Evolutionary conservation across 2,329 filamentous ascomycete genomes (phyloP).

Genomic region (Aspergillus piperis): DNA sequence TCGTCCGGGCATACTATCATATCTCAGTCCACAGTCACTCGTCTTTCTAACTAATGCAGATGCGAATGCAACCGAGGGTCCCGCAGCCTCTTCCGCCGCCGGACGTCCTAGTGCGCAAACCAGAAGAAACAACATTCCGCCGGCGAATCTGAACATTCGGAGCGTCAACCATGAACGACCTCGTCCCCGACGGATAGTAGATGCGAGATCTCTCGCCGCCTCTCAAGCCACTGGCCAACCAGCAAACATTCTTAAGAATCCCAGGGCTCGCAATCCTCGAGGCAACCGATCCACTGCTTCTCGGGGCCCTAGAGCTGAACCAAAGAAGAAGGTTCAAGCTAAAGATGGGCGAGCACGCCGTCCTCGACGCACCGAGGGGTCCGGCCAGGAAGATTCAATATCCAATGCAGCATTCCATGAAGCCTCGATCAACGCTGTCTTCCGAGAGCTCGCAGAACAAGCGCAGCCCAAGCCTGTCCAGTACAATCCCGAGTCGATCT

Average conservation of each 20-base stretch:
- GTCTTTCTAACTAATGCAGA: neutral
- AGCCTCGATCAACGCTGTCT: constrained; percentile 32
- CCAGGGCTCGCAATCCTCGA: constrained; percentile 27
- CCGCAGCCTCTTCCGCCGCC: constrained; percentile 1
- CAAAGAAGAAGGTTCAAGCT: constrained; percentile 12
- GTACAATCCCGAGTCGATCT: constrained; percentile 38
- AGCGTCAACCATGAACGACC: constrained; percentile 19
- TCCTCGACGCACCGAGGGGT: constrained; percentile 13
- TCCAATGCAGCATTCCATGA: constrained; percentile 25
- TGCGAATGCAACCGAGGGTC: neutral
- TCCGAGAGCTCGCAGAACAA: constrained; percentile 33
- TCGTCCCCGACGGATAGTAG: constrained; percentile 33
- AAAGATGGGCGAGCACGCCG: constrained; percentile 19
- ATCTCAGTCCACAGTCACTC: neutral
- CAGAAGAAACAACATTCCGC: constrained; percentile 16
- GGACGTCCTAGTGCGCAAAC: constrained; percentile 2
- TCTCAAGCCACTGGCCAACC: constrained; percentile 29
- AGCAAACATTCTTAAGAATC: constrained; percentile 34
- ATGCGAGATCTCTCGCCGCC: constrained; percentile 41
- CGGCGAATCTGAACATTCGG: constrained; percentile 22
- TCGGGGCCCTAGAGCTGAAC: constrained; percentile 24
- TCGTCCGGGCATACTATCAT: neutral
- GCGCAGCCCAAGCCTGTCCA: constrained; percentile 34
- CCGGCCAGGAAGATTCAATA: constrained; percentile 20
- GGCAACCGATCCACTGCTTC: constrained; percentile 18